Evolutionary conservation across 768 basidiomycete species (phyloP), one percentile per base, ranked within the genome.

Genomic region (Coprinopsis sp.): DNA sequence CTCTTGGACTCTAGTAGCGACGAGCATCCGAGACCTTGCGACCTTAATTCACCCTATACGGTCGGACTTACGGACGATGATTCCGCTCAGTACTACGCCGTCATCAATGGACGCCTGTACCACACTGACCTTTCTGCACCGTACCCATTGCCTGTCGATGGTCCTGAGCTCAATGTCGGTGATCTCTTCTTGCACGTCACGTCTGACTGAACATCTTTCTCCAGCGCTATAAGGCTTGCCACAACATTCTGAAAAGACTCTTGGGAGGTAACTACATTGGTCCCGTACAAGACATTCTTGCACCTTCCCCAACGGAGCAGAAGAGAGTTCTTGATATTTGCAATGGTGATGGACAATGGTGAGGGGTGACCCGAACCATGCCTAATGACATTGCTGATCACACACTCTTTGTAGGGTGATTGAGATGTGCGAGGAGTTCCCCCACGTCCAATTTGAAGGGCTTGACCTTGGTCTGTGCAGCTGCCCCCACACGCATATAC

Each of bases 331-430:
- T 91, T 38, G 88, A 91, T 63, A 56, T 89, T n/a, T 82, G 88
- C 52, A 85, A 82, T 6, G 88, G 88, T 14, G 84, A 74, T 14
- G 88, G 88, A 4, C 65, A 58, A 64, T 91, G 88, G 88, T 86
- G 51, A 45, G 76, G 38, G 46, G 47, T 42, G 51, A 42, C 52
- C 51, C 58, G 54, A 25, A 21, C 8, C n/a, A n/a, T 31, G 6
- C 34, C 24, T 23, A 12, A 39, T 11, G 23, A 6, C 27, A 30
- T 23, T 2, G 16, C 25, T 21, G 31, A 25, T 8, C 23, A 7
- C 11, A 30, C 13, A 19, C 27, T 54, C 54, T 45, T 52, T 27
- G 14, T 39, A 91, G 88, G 88, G 69, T 81, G 3, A 72, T 83
- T 63, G 84, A 88, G 53, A 84, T 91, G 81, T 84, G 83, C 45